These are phyloP conservation scores for Starmerella geochares DNA, from an alignment of 805 yeast genomes.

Conservation along the genomic window DNA sequence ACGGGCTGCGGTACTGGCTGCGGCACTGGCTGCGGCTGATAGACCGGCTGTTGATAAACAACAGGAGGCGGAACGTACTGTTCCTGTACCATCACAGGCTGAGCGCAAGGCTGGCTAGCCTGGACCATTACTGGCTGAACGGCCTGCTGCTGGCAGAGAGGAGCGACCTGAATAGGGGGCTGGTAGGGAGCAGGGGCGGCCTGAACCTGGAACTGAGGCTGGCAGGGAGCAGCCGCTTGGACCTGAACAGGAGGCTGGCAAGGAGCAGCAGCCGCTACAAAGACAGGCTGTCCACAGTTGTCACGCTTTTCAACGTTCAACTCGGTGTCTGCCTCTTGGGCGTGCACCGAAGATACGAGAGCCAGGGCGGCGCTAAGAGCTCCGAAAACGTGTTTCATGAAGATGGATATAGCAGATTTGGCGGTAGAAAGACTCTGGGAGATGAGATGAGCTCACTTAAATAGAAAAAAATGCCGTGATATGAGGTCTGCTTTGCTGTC, in stretches of 20 bases:
- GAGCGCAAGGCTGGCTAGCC: slow-evolving; percentile 16
- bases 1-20: slow-evolving; percentile 9
- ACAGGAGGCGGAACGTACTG: slow-evolving; percentile 9
- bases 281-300: slow-evolving; percentile 10
- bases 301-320: neutral
- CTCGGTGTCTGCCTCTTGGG: neutral
- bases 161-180: neutral
- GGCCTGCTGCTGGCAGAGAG: slow-evolving; percentile 9
- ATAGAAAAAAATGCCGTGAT: neutral
- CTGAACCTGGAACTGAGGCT: slow-evolving; percentile 14
- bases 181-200: slow-evolving; percentile 7
- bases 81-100: slow-evolving; percentile 8
- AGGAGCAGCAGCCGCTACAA: slow-evolving; percentile 13
- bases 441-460: neutral
- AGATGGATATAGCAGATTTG: no score
- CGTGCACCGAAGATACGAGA: neutral
- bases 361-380: neutral
- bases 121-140: slow-evolving; percentile 6
- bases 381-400: neutral
- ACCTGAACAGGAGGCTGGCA: slow-evolving; percentile 10
- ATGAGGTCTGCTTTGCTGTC: neutral
- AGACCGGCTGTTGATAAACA: slow-evolving; percentile 3
- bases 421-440: no score
- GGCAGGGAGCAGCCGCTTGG: slow-evolving; percentile 13
- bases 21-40: slow-evolving; percentile 7